Conservation (phyloP, 192 early-diverging fungal species). For the Lunasporangiospora selenospora region DNA sequence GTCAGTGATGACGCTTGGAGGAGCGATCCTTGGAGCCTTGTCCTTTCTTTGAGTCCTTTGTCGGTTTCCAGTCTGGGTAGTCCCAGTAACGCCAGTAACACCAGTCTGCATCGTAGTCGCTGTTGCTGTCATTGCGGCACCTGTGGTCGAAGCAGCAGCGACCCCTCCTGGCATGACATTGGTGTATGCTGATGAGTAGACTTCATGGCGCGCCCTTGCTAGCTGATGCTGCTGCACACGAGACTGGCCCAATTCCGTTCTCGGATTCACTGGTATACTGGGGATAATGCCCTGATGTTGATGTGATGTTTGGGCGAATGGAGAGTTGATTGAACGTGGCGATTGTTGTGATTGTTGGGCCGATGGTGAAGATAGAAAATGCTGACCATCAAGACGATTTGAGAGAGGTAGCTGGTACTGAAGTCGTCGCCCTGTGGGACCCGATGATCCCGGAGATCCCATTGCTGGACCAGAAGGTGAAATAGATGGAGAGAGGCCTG, state of each 20-base stretch:
- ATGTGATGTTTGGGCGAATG: constrained; percentile 10
- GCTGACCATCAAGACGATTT: constrained; percentile 12
- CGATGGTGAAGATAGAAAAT: not conserved
- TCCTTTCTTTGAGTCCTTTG: constrained; percentile 41
- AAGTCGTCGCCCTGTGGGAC: constrained; percentile 9
- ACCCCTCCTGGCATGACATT: not conserved
- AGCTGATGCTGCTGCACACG: constrained; percentile 11
- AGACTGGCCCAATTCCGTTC: too few species aligned
- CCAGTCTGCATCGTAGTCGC: constrained; percentile 8
- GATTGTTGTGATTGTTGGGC: too few species aligned
- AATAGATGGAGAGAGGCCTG: too few species aligned
- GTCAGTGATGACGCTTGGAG: constrained; percentile 53
- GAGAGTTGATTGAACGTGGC: constrained; percentile 2
- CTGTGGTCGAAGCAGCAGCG: not conserved
- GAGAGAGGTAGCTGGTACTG: constrained; percentile 33
- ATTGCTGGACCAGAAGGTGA: not conserved
- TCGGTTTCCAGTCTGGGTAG: constrained; percentile 20
- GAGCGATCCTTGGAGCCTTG: constrained; percentile 46
- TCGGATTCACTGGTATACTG: too few species aligned
- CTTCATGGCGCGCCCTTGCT: not conserved
- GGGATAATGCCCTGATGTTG: too few species aligned
- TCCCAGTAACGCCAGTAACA: constrained; percentile 12
- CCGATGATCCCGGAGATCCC: not conserved
- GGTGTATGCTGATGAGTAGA: not conserved
- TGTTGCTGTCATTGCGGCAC: not conserved